Evolutionary conservation across 805 yeast species (phyloP), one percentile per base, ranked within the genome.

Genomic region (Cyberlindnera maclurae): DNA sequence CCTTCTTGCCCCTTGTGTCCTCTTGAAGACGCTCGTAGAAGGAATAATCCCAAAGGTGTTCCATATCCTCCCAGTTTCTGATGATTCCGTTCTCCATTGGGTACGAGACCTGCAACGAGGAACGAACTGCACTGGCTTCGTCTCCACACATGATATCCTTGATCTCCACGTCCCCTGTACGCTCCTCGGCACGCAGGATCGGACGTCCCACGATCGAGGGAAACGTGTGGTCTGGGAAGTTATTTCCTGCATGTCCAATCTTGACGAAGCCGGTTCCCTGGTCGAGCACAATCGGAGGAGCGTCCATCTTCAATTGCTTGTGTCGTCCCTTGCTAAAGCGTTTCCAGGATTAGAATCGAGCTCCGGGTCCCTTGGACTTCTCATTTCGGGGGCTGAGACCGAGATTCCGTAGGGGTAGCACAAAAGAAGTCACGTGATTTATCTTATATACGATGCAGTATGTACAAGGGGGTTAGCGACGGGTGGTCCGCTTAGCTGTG

Each of bases 1-100:
- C 77, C 62, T 90, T 90, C 51, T 77, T 74, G 35, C 89, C 94
- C 6, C 87, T 73, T 6, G 85, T 71, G 58, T 84, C 82, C 40
- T 84, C 68, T 58, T 86, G 74, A 86, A 93, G 81, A 56, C 84
- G 77, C 52, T 90, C 95, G 65, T 82, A 84, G 62, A 93, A 90
- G 15, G 97, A 90, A 62, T 90, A 93, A 64, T 93, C 96, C 98
- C 98, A 93, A 44, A 93, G 70, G 54, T 89, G 89, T 55, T 87
- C 96, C 97, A 93, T 93, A 60, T 93, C 98, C 53, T 89, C 96
- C 98, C 98, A 93, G 62, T 89, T 87, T 58, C 80, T 82, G 59
- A 93, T 90, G 54, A 93, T 86, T 55, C 98, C 98, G 60, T 93
- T 93, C 64, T 93, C 98, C 97, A 93, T 89, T 11, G 98, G 98